Base-by-base conservation (phyloP, 106 monocot species). In the Dioscorea alata region DNA sequence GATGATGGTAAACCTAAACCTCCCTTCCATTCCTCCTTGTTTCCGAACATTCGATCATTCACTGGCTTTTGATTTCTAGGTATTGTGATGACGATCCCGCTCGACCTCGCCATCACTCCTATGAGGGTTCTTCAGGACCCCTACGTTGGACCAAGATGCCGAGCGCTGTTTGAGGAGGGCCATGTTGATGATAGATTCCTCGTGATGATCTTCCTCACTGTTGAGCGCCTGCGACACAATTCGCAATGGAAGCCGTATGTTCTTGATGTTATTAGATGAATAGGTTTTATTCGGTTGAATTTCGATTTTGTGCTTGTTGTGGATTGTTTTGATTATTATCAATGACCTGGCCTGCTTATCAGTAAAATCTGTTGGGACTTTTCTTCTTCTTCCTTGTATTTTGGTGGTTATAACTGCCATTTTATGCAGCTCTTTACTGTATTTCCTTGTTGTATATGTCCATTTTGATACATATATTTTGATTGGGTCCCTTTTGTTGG, bases 111-210 rank as follows among this genome's bases (percentile, higher is more conserved):
- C 42, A 90, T 97, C 74, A 97, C 86, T 19, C 97, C 97, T 5
- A 97, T 97, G 92, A 63, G 92, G 48, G 97, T 92, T 18, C 83
- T 97, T n/a, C 92, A 87, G 51, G 97, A 97, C 76, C 74, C 86
- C 5, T 60, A 73, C 8, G 33, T 90, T 9, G 97, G 92, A 0
- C 79, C 84, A 17, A 80, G 71, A 14, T 92, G 89, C 76, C 66
- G 74, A 42, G 83, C 78, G 12, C 48, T 97, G 86, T 89, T 85
- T 50, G 80, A 85, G 56, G 84, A 92, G 63, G 92, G 92, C 5
- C 72, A 78, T 33, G 89, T 89, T 13, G 97, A 97, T 25, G 97
- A 97, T 23, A 77, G 97, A 15, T 87, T 97, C 71, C 73, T 97
- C 35, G 74, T 92, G 18, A 89, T 90, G 76, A 60, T 97, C 31